Conservation (phyloP, 495 filamentous ascomycete species). For the Neurospora cerealis region DNA sequence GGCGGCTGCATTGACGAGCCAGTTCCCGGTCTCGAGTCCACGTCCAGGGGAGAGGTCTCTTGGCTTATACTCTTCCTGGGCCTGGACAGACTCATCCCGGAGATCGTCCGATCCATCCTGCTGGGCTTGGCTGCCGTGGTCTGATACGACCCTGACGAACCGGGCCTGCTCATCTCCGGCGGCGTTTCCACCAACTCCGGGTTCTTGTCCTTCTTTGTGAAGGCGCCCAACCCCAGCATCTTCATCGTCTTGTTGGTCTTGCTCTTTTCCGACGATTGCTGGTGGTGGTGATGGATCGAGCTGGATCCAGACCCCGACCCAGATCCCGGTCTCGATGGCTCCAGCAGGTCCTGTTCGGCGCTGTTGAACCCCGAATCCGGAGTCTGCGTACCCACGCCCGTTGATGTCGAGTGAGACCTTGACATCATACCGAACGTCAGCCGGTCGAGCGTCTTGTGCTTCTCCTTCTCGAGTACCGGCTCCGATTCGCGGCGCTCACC, state of each 20-base stretch:
- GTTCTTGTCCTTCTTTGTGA: neutral
- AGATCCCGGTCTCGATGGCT: neutral
- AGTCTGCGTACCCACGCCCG: neutral
- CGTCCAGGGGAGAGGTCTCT: neutral
- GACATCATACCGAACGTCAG: neutral
- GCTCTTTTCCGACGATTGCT: neutral
- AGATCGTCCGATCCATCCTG: neutral
- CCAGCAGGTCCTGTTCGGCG: neutral
- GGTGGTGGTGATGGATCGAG: neutral
- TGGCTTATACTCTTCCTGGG: neutral
- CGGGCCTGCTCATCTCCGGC: neutral
- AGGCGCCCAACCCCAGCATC: neutral
- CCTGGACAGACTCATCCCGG: neutral
- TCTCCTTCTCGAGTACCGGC: neutral
- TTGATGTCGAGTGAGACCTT: neutral
- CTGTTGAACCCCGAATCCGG: neutral
- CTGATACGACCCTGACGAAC: neutral
- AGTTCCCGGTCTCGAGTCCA: neutral
- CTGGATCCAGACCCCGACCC: neutral
- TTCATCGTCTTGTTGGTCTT: neutral
- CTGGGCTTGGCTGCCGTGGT: neutral
- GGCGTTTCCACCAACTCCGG: neutral
- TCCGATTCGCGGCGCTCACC: neutral
- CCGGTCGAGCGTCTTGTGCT: neutral
- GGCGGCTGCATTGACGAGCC: neutral